phyloP scores from a whole-genome alignment of 2,329 filamentous ascomycete species.

The Epicoccum sorghinum region DNA sequence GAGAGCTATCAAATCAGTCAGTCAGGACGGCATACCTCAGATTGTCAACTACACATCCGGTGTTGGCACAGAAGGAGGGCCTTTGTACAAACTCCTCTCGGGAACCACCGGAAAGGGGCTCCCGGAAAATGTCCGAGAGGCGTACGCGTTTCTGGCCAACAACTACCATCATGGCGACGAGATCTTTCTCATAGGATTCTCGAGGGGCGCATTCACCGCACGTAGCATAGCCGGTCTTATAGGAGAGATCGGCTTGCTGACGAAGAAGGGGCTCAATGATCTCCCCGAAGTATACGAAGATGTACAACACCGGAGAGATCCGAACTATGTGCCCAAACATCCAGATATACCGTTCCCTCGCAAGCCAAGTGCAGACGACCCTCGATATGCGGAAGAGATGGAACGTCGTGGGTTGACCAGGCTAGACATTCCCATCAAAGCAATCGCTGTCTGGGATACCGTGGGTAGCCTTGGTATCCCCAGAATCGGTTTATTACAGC shows the following conservation, averaged over 20 bases:
- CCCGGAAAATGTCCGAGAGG: slow-evolving; percentile 55
- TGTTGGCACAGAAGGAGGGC: slow-evolving; percentile 53
- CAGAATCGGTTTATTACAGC: slow-evolving; percentile 50
- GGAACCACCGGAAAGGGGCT: slow-evolving; percentile 54
- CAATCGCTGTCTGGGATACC: slow-evolving; percentile 58
- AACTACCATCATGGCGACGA: slow-evolving; percentile 60
- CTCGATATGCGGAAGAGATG: slow-evolving; percentile 52
- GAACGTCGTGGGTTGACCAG: slow-evolving; percentile 42
- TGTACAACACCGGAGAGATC: slow-evolving; percentile 52
- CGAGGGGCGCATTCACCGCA: slow-evolving; percentile 55
- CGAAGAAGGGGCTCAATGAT: slow-evolving; percentile 53
- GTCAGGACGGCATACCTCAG: slow-evolving; percentile 56
- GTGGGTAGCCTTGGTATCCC: slow-evolving; percentile 55
- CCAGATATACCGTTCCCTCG: slow-evolving; percentile 55
- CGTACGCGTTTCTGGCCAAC: slow-evolving; percentile 58
- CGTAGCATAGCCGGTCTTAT: slow-evolving; percentile 52
- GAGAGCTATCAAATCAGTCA: slow-evolving; percentile 56
- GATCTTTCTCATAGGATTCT: slow-evolving; percentile 57
- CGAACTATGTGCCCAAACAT: slow-evolving; percentile 52
- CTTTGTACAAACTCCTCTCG: slow-evolving; percentile 50
- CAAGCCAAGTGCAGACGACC: slow-evolving; percentile 53
- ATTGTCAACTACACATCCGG: slow-evolving; percentile 59
- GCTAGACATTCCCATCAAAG: slow-evolving; percentile 49
- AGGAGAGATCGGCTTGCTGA: slow-evolving; percentile 55
- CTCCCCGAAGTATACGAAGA: slow-evolving; percentile 56